A percentile compares a stretch with the other conserved stretches of the same genome.
Conservation (phyloP, 148 eudicot species). For the Euryodendron excelsum region DNA sequence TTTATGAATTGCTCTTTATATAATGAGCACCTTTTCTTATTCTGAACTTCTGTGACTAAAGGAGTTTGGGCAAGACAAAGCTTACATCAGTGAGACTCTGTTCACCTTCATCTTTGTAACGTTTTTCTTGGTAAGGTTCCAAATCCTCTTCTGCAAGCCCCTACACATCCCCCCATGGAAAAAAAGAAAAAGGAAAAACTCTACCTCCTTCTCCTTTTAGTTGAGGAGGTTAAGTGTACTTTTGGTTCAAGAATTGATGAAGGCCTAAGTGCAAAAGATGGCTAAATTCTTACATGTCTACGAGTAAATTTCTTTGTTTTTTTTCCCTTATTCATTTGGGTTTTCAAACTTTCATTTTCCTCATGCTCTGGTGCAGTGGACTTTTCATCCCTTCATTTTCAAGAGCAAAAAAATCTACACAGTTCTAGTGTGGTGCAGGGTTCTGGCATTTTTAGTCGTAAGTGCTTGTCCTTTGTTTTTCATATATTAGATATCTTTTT, state of each 20-base stretch:
- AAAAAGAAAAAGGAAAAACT: not conserved
- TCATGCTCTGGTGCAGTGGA: conserved; percentile 66
- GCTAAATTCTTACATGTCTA: too few species aligned
- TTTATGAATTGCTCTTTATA: not conserved
- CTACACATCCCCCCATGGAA: too few species aligned
- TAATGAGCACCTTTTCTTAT: not conserved
- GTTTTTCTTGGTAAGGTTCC: conserved; percentile 68
- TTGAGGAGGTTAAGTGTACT: not conserved
- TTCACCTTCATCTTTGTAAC: conserved; percentile 74
- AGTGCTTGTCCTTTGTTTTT: conserved; percentile 29
- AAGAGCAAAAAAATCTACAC: conserved; percentile 95
- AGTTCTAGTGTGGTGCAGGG: conserved; percentile 97
- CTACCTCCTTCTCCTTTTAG: not conserved
- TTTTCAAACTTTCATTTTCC: not conserved
- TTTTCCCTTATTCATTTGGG: not conserved
- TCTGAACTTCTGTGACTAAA: conserved; percentile 20
- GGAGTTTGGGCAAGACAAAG: conserved; percentile 92
- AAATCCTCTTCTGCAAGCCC: not conserved
- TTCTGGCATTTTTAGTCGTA: conserved; percentile 84
- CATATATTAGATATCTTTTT: not conserved
- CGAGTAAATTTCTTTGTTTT: not conserved
- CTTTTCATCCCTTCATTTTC: conserved; percentile 92
- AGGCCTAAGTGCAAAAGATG: not conserved
- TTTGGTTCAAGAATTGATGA: not conserved
- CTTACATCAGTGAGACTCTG: conserved; percentile 84